A percentile compares a stretch with the other conserved stretches of the same genome.
Evolutionary conservation across 1,284 basidiomycete species (phyloP).

Genomic region (Cerioporus squamosus): DNA sequence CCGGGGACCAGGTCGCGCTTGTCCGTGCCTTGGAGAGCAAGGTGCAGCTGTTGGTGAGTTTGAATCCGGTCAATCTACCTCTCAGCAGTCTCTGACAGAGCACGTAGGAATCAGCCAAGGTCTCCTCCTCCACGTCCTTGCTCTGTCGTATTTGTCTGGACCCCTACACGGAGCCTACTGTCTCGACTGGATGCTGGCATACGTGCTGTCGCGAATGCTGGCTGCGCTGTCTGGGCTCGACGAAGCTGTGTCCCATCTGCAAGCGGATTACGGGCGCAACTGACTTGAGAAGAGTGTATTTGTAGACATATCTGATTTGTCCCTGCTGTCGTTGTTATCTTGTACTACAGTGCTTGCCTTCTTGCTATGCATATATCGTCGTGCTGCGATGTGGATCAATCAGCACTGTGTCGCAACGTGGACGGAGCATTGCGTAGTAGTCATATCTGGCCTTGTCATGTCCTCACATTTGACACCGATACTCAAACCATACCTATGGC

Average conservation of each 20-base stretch:
- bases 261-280: constrained; percentile 77
- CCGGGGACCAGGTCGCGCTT: constrained; percentile 50
- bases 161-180: constrained; percentile 74
- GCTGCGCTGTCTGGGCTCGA: constrained; percentile 79
- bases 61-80: constrained; percentile 1
- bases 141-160: constrained; percentile 80
- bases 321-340: constrained; percentile 2
- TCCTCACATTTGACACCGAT: constrained; percentile 50
- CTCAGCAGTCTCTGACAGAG: no score
- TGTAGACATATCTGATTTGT: constrained; percentile 34
- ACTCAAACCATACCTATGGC: constrained; percentile 48
- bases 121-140: constrained; percentile 50
- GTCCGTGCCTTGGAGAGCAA: constrained; percentile 64
- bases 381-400: neutral
- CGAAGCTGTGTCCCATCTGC: constrained; percentile 82
- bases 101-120: constrained; percentile 48
- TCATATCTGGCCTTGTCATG: constrained; percentile 83
- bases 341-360: constrained; percentile 10
- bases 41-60: constrained; percentile 59
- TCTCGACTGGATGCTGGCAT: constrained; percentile 86
- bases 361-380: neutral
- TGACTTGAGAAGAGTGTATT: constrained; percentile 72
- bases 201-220: constrained; percentile 81
- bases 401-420: neutral
- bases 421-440: neutral